phyloP scores from a whole-genome alignment of 176 grass and related monocot species.

The Microstegium vimineum region DNA sequence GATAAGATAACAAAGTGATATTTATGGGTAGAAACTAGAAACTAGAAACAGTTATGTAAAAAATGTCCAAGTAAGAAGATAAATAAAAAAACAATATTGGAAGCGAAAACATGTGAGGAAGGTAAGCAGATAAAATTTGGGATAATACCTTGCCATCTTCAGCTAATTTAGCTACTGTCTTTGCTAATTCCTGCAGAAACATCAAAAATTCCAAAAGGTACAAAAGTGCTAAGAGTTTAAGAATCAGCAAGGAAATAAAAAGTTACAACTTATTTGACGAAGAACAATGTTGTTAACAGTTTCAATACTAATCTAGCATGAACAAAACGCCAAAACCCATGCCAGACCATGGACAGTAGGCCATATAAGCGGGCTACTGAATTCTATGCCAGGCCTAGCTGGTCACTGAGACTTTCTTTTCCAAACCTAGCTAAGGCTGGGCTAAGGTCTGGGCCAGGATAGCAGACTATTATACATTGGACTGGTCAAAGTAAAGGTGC shows the following conservation, averaged over 20 bases:
- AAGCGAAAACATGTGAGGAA: not conserved
- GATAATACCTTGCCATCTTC: slow-evolving; percentile 89
- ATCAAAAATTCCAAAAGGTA: slow-evolving; percentile 20
- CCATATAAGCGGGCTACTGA: not conserved
- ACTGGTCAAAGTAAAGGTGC: not conserved
- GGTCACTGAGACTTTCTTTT: not conserved
- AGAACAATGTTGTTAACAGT: not conserved
- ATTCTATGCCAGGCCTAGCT: not conserved
- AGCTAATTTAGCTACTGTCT: slow-evolving; percentile 75
- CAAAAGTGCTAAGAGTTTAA: not conserved
- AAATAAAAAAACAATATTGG: not conserved
- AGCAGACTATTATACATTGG: not conserved
- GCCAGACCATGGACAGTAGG: not conserved
- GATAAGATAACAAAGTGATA: not conserved
- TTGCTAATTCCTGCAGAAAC: slow-evolving; percentile 72
- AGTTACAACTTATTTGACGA: not conserved
- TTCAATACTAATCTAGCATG: not conserved
- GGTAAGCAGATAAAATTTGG: not conserved
- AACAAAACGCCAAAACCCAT: not conserved
- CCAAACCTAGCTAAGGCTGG: not conserved
- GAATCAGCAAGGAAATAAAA: not conserved
- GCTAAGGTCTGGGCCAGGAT: not conserved
- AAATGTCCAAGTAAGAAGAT: not conserved
- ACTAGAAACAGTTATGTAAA: not conserved
- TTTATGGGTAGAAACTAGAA: not conserved